Evolutionary conservation across 2,329 filamentous ascomycete species (phyloP).

Genomic region (Epichloe sibirici): DNA sequence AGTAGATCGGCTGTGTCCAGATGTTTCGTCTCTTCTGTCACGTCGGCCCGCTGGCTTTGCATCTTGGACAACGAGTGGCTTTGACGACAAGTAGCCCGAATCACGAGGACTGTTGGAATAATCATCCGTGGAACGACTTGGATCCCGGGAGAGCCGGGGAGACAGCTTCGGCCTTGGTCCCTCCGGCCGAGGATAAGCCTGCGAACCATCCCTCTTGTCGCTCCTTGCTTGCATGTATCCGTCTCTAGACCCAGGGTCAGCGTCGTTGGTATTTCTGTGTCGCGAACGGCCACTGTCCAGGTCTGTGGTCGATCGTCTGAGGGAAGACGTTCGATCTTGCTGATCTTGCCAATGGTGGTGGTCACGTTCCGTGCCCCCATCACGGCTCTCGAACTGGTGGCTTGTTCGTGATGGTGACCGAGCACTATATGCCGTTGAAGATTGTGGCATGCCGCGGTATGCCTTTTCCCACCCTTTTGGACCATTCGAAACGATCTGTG

Average conservation of each 20-base stretch:
- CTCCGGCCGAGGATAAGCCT: conserved; percentile 14
- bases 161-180: conserved; percentile 11
- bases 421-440: conserved; percentile 20
- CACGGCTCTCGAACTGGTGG: conserved; percentile 15
- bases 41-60: conserved; percentile 10
- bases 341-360: conserved; percentile 14
- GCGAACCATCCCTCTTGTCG: conserved; percentile 21
- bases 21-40: conserved; percentile 12
- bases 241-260: conserved; percentile 15
- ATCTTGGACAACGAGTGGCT: conserved; percentile 24
- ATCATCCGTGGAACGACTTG: conserved; percentile 29
- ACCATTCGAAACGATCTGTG: conserved; percentile 29
- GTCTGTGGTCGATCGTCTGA: conserved; percentile 16
- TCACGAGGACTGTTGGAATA: conserved; percentile 18
- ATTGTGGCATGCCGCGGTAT: conserved; percentile 20
- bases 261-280: conserved; percentile 22
- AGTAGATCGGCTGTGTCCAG: conserved; percentile 17
- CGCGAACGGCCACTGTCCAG: conserved; percentile 15
- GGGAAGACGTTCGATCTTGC: conserved; percentile 16
- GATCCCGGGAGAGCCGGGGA: conserved; percentile 14
- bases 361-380: conserved; percentile 15
- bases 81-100: conserved; percentile 19
- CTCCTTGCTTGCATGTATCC: conserved; percentile 12
- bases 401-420: conserved; percentile 20
- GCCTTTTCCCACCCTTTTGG: conserved; percentile 30